Percentiles rank a stretch among this genome's conserved stretches.
These are phyloP conservation scores for Amesomyces nigricolor DNA, from an alignment of 2,329 filamentous ascomycete genomes.

Conservation along the genomic window DNA sequence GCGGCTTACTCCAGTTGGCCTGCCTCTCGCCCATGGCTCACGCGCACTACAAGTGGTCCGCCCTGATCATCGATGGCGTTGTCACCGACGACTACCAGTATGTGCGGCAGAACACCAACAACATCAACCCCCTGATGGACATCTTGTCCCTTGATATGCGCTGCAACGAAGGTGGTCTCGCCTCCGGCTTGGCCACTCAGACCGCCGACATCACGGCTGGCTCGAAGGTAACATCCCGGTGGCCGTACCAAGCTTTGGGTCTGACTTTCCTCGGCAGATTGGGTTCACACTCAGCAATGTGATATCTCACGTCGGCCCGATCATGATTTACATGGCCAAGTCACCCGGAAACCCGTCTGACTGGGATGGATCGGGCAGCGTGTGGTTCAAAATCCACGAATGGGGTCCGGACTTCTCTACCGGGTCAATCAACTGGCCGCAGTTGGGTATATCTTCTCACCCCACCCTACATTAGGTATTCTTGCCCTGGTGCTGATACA, in stretches of 20 bases:
- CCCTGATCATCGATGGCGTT: not conserved
- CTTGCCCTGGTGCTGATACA: not conserved
- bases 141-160: not conserved
- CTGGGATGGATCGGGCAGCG: conserved; percentile 31
- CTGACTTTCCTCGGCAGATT: not conserved
- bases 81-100: not conserved
- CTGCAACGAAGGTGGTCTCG: not conserved
- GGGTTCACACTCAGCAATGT: not conserved
- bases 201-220: not conserved
- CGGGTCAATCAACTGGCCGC: conserved; percentile 23
- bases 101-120: not conserved
- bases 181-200: not conserved
- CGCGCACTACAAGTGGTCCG: not conserved
- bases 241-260: not conserved
- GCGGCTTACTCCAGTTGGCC: not conserved
- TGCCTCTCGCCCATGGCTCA: not conserved
- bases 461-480: too few species aligned
- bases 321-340: not conserved
- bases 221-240: too few species aligned
- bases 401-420: conserved; percentile 12
- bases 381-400: conserved; percentile 32
- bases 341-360: not conserved
- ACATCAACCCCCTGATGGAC: not conserved
- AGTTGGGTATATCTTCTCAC: conserved; percentile 9
- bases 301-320: not conserved